Conservation (phyloP, 768 basidiomycete species). For the Lactarius sanguifluus region DNA sequence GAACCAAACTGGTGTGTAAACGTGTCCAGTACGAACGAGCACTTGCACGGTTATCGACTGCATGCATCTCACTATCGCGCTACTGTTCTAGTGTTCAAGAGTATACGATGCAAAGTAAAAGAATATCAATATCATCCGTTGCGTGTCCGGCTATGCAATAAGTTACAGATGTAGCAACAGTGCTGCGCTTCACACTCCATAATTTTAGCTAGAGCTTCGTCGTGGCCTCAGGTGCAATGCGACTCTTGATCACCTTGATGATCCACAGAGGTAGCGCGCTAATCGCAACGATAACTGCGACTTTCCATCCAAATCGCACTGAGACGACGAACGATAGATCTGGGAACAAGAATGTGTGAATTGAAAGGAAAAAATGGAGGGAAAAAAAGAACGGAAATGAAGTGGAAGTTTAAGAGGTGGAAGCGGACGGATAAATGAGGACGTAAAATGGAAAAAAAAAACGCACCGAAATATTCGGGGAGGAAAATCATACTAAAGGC, state of each 20-base stretch:
- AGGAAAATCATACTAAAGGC: constrained; percentile 89
- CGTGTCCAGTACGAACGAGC: too few relatives aligned
- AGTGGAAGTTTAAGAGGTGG: not conserved
- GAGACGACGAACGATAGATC: constrained; percentile 94
- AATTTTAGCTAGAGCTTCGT: constrained; percentile 80
- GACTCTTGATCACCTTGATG: constrained; percentile 82
- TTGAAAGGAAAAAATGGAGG: not conserved
- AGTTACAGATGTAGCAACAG: constrained; percentile 17
- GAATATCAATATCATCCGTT: constrained; percentile 1
- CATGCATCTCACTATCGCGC: not conserved
- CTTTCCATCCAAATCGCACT: constrained; percentile 87
- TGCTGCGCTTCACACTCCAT: not conserved
- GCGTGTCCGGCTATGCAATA: constrained; percentile 7
- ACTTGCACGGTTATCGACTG: too few relatives aligned
- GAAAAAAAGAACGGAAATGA: not conserved
- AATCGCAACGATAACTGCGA: constrained; percentile 91
- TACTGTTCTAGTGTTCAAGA: not conserved
- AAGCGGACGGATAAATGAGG: not conserved
- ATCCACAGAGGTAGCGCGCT: constrained; percentile 90
- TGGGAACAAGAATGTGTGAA: constrained; percentile 35
- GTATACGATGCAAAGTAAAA: not conserved
- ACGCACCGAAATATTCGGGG: constrained; percentile 94
- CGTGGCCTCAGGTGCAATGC: constrained; percentile 88
- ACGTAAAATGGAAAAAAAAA: not conserved
- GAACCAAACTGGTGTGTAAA: too few relatives aligned